Conservation (phyloP, 108 stramenopile species). For the Cyclotella sp. region DNA sequence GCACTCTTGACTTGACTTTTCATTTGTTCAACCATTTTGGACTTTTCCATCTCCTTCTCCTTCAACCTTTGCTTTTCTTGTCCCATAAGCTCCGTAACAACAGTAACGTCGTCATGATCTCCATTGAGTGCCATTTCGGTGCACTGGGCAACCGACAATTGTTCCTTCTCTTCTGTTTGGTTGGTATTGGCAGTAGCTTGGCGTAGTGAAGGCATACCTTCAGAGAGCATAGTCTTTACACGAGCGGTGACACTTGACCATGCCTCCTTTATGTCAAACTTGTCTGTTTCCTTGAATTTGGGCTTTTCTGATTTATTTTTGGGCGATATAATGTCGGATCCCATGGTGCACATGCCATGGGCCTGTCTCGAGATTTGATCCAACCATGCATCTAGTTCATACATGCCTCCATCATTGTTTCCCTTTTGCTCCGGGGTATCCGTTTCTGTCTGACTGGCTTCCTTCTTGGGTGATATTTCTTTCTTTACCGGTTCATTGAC, state of each 20-base stretch:
- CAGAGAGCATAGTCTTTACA: neutral
- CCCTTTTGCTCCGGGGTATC: conserved; percentile 13
- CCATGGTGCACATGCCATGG: neutral
- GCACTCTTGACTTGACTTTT: neutral
- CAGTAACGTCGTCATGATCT: neutral
- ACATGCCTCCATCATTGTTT: conserved; percentile 14
- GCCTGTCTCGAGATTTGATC: conserved; percentile 2
- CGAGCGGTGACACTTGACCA: neutral
- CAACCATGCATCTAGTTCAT: conserved; percentile 26
- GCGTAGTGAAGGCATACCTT: neutral
- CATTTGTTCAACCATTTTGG: neutral
- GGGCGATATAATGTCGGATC: neutral
- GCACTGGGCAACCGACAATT: neutral
- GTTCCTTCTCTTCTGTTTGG: neutral
- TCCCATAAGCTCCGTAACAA: neutral
- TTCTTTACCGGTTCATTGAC: neutral
- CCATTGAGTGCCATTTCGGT: neutral
- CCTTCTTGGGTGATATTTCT: conserved; percentile 24
- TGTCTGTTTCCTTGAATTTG: neutral
- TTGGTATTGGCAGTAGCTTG: neutral
- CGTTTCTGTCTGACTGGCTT: conserved; percentile 12
- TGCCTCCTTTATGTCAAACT: too few species aligned
- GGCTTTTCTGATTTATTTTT: neutral
- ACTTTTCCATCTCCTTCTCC: neutral
- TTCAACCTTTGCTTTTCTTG: neutral